Percentiles rank a stretch among this genome's conserved stretches.
Evolutionary conservation across 208 protist genomes (phyloP).

Genomic region (Leishmania aethiopica): DNA sequence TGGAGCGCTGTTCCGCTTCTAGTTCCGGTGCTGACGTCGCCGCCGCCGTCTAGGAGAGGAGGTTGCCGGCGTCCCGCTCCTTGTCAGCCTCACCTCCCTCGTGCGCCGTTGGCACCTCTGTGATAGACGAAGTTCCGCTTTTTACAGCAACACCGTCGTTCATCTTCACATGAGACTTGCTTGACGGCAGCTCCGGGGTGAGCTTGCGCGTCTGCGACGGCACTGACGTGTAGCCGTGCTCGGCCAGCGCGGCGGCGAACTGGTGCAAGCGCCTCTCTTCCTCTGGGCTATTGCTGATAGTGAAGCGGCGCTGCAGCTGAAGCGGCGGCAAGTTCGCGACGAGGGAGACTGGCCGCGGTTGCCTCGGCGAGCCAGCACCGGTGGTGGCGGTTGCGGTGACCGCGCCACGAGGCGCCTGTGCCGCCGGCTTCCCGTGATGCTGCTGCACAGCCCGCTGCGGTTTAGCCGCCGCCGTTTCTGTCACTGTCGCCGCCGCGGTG

Average conservation of each 20-base stretch:
- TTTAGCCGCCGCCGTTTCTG: background rate
- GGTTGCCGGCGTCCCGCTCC: background rate
- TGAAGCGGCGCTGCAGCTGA: constrained; percentile 22
- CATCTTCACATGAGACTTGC: background rate
- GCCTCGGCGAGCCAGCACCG: background rate
- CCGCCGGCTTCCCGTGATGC: background rate
- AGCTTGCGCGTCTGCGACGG: background rate
- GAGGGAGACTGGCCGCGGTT: background rate
- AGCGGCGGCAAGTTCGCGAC: constrained; percentile 19
- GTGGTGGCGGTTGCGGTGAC: background rate
- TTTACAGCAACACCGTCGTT: background rate
- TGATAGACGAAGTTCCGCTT: background rate
- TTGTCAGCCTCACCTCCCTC: background rate
- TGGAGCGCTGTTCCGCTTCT: background rate
- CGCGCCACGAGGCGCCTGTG: background rate
- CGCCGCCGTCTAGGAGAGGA: background rate
- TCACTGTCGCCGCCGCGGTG: background rate
- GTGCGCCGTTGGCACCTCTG: background rate
- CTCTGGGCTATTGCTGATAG: background rate
- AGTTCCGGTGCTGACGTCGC: background rate
- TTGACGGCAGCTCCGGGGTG: background rate
- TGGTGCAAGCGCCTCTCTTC: constrained; percentile 27
- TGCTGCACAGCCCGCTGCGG: background rate
- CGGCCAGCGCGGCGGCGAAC: constrained; percentile 24
- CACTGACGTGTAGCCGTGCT: constrained; percentile 21